Evolutionary conservation across 2,329 filamentous ascomycete species (phyloP).

Genomic region (Albophoma yamanashiensis): DNA sequence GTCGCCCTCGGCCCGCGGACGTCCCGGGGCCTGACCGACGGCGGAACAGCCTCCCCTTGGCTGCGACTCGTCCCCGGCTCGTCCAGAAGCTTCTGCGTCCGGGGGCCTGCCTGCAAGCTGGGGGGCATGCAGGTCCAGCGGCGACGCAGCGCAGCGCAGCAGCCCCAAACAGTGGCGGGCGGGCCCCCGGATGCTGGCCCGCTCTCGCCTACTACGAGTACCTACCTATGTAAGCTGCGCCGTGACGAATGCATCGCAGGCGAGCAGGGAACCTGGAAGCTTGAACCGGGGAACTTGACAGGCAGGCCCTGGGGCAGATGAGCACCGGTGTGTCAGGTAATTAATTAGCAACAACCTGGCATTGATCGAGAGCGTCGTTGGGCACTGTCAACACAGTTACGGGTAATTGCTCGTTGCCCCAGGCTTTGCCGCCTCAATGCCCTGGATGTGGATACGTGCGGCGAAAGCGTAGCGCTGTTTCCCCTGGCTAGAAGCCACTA

Average conservation of each 20-base stretch:
- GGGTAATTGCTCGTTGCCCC: not conserved
- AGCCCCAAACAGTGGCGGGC: too few species aligned
- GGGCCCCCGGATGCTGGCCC: not conserved
- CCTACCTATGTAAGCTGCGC: too few species aligned
- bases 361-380: not conserved
- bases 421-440: not conserved
- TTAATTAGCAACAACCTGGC: not conserved
- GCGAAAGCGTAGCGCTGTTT: not conserved
- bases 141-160: not conserved
- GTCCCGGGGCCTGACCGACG: not conserved
- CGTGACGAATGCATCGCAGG: not conserved
- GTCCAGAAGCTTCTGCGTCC: not conserved
- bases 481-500: not conserved
- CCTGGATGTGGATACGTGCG: not conserved
- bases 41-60: not conserved
- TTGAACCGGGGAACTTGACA: not conserved
- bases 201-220: not conserved
- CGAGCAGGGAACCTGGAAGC: not conserved
- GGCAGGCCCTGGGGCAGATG: too few species aligned
- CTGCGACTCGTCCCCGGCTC: not conserved
- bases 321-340: too few species aligned
- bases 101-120: not conserved
- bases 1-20: not conserved
- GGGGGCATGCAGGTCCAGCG: not conserved
- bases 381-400: too few species aligned